Base-by-base conservation (phyloP, 2,329 filamentous ascomycete genomes). In the Neonectria magnoliae region DNA sequence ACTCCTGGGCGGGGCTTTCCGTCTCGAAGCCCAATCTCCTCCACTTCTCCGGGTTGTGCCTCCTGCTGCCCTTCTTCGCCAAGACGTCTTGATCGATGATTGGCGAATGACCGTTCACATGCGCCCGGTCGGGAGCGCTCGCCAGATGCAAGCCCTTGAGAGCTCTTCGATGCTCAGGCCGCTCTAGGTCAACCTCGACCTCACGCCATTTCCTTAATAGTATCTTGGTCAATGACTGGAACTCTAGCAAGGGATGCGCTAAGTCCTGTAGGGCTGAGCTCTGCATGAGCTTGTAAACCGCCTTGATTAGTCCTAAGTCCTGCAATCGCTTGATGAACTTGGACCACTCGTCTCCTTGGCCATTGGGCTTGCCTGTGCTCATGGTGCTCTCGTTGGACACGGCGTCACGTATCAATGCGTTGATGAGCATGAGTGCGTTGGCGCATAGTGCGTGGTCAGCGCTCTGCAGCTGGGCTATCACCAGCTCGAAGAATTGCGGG, bases 401-500 rank as follows among this genome's bases (percentile, higher is more conserved):
- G 5, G 94, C 92, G 78, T 99, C 96, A 57, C 96, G 88, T 83
- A 98, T 97, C 51, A 99, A 84, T 1, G 95, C 93, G 77, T 99
- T 99, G 79, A 99, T 93, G 62, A 99, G 84, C 84, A 97, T 96
- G 58, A 99, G 85, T 1, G 96, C 93, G 81, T 98, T 98, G 68
- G 94, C 95, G 81, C 96, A 98, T 31, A 99, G 86, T 4, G 94
- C 93, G 81, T 99, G 96, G 78, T 99, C 96, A 50, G 94, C 95
- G 18, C 94, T 97, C 65, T 94, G 93, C 64, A 99, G 85, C 77
- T 97, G 92, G 75, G 91, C 92, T 68, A 99, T 94, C 57, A 98
- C 91, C 78, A 97, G 93, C 76, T 97, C 94, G 69, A 98, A 91
- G 79, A 99, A 99, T 71, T 97, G 92, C 25, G 95, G 94, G 77